Evolutionary conservation across 164 flowering plant species (phyloP), one percentile per base, ranked within the genome.

Genomic region (Sextonia rubra): DNA sequence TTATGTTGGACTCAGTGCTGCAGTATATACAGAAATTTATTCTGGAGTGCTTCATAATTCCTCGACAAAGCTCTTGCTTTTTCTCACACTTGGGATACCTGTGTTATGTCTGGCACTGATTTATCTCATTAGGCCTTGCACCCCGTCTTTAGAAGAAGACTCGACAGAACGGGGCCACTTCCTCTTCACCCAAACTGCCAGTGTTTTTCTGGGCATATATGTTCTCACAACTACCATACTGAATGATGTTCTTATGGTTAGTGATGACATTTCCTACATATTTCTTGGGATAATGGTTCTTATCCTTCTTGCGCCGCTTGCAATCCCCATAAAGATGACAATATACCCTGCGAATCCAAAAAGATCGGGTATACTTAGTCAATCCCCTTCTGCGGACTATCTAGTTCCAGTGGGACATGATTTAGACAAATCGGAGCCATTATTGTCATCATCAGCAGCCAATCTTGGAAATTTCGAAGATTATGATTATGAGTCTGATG

Each of bases 251-350:
- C 69, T 92, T 58, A 72, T 86, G 49, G 47, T 87, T 12, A 82
- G 82, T 68, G 48, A 76, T n/a, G 44, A 82, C 6, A 30, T 91
- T 23, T 81, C 88, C 62, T 87, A 83, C 69, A 30, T 74, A 3
- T 74, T 87, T 73, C 73, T 91, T 69, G 84, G 71, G 63, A 64
- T 87, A 37, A 89, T 90, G 94, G 83, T 86, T 70, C 65, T 91
- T 63, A 85, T 92, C 71, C 87, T 93, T 76, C 75, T 90, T 84
- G 88, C 97, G 58, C 98, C 97, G 32, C 85, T 94, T 25, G 92
- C 92, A 32, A 82, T 92, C 60, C 98, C 98, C 23, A 37, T 92
- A 47, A 94, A 91, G 78, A 94, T 94, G 98, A 92, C 97, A 18
- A 37, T 92, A 7, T 88, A 58, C 63, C 97, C 84, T 6, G 17